phyloP scores from a whole-genome alignment of 176 grass and related monocot species.

The Leersia perrieri region DNA sequence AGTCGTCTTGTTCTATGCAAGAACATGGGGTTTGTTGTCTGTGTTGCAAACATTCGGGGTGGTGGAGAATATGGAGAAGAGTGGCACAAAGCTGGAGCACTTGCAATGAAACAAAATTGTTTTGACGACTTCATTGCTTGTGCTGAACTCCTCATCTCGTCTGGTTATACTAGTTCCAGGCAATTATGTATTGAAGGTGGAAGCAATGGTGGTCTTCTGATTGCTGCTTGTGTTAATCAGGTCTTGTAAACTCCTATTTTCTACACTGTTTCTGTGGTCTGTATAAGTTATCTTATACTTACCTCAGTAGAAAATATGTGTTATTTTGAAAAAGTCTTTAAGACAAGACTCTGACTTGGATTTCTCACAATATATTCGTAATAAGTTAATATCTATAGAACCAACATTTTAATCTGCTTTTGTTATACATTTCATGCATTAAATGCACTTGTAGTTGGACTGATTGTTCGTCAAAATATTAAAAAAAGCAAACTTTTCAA shows the following conservation, averaged over 20 bases:
- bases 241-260: constrained; percentile 34
- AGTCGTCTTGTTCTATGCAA: constrained; percentile 69
- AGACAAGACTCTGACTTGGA: background rate
- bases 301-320: background rate
- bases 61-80: constrained; percentile 98
- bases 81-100: constrained; percentile 95
- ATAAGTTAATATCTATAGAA: background rate
- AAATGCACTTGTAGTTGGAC: background rate
- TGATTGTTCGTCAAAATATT: background rate
- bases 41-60: constrained; percentile 87
- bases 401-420: background rate
- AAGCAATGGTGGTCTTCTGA: constrained; percentile 95
- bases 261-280: background rate
- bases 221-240: constrained; percentile 94
- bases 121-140: constrained; percentile 89
- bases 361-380: background rate
- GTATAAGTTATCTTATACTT: constrained; percentile 4
- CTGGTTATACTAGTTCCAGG: constrained; percentile 63
- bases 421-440: background rate
- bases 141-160: constrained; percentile 74
- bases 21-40: constrained; percentile 67
- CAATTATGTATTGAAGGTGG: constrained; percentile 87
- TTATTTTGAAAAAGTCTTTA: background rate
- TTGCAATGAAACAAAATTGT: constrained; percentile 88
- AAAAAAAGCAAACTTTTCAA: too few species aligned